Conservation (phyloP, 176 grass and related monocot genomes). For the Dendrocalamus sinicus region DNA sequence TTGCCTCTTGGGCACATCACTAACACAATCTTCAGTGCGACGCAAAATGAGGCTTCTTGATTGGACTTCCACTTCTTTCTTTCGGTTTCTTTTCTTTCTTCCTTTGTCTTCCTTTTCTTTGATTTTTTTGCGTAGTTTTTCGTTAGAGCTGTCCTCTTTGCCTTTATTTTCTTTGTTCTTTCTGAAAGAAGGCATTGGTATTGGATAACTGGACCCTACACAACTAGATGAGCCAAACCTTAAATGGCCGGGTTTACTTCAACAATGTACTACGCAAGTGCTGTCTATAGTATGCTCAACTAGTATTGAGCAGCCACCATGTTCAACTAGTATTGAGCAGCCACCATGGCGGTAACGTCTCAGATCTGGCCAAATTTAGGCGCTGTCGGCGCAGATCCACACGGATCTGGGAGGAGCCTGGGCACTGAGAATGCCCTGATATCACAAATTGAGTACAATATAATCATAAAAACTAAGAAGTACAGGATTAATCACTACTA, state of each 20-base stretch:
- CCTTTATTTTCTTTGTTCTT: background rate
- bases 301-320: no score
- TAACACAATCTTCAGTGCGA: background rate
- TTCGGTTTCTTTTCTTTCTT: background rate
- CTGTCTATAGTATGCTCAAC: no score
- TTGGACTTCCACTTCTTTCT: background rate
- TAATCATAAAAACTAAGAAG: background rate
- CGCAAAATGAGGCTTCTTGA: background rate
- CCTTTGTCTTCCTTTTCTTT: background rate
- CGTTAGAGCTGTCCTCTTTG: background rate
- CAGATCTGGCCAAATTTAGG: no score
- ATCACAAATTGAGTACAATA: background rate
- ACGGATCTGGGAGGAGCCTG: no score
- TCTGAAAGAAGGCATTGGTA: background rate
- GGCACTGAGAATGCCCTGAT: background rate
- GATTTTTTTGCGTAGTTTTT: background rate
- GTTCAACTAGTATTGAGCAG: no score
- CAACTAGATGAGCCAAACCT: background rate
- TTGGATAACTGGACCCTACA: background rate
- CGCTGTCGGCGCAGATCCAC: fast-evolving
- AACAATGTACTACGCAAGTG: background rate
- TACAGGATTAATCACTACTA: background rate
- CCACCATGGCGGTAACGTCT: no score
- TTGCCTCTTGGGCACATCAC: no score
- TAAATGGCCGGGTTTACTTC: background rate